phyloP scores from a whole-genome alignment of 2,329 filamentous ascomycete species.

The Alternaria gaisen region DNA sequence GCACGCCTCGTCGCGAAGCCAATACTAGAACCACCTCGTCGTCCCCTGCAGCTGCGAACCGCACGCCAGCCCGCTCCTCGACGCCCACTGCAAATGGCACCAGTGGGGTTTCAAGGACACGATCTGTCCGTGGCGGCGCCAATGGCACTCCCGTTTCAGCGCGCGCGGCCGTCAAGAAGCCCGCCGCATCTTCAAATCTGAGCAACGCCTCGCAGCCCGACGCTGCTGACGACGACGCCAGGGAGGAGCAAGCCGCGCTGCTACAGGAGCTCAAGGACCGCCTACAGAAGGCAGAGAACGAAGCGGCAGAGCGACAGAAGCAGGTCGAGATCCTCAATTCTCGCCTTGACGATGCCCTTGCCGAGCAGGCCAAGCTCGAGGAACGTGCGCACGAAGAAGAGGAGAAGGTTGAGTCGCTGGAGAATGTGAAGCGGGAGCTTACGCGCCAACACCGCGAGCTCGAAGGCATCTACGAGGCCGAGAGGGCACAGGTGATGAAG shows the following conservation, averaged over 20 bases:
- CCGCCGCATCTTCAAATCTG: slow-evolving; percentile 44
- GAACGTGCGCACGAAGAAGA: slow-evolving; percentile 88
- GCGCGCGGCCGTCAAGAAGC: slow-evolving; percentile 50
- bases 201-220: slow-evolving; percentile 50
- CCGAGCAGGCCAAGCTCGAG: slow-evolving; percentile 86
- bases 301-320: slow-evolving; percentile 81
- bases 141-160: slow-evolving; percentile 52
- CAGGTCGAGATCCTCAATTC: slow-evolving; percentile 86
- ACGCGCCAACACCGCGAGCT: slow-evolving; percentile 87
- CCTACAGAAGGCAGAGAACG: slow-evolving; percentile 79
- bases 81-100: slow-evolving; percentile 42
- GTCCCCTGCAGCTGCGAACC: slow-evolving; percentile 44
- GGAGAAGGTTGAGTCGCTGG: slow-evolving; percentile 80
- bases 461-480: slow-evolving; percentile 90
- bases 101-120: slow-evolving; percentile 41
- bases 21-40: slow-evolving; percentile 33
- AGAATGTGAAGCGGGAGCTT: slow-evolving; percentile 85
- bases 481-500: slow-evolving; percentile 84
- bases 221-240: slow-evolving; percentile 67
- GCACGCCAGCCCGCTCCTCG: slow-evolving; percentile 43
- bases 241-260: slow-evolving; percentile 79
- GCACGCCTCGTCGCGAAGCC: slow-evolving; percentile 40
- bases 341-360: slow-evolving; percentile 82
- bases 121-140: slow-evolving; percentile 42
- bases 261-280: slow-evolving; percentile 87